phyloP scores from a whole-genome alignment of 768 basidiomycete genomes.

The Leucocoprinus birnbaumii region DNA sequence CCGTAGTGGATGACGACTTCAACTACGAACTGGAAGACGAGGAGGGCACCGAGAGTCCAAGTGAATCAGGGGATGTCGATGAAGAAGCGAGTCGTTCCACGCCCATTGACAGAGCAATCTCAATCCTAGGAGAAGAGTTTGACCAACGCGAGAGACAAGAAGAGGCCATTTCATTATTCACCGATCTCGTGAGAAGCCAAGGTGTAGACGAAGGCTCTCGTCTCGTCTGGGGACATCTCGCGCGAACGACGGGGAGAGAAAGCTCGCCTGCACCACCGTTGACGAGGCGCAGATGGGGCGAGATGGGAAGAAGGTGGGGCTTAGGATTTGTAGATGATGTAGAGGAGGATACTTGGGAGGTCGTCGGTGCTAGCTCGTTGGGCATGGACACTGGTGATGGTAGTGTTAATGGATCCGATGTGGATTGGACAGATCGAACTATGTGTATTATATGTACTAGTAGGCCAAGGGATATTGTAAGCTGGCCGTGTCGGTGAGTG shows the following conservation, averaged over 20 bases:
- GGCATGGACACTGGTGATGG: conserved; percentile 4
- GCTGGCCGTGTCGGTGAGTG: conserved; percentile 79
- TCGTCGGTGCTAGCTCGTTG: conserved; percentile 1
- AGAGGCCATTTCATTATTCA: conserved; percentile 49
- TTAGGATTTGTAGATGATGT: conserved; percentile 14
- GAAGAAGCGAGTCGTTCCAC: conserved; percentile 11
- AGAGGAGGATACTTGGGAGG: conserved; percentile 20
- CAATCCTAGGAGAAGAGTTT: conserved; percentile 1
- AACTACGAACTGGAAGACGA: conserved; percentile 16
- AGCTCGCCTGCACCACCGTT: conserved; percentile 7
- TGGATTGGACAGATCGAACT: conserved; percentile 18
- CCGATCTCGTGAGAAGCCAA: conserved; percentile 42
- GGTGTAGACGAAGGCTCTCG: conserved; percentile 16
- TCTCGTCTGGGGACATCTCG: conserved; percentile 23
- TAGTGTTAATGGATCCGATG: conserved; percentile 15
- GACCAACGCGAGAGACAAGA: conserved; percentile 19
- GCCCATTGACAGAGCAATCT: neutral
- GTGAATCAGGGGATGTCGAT: conserved; percentile 17
- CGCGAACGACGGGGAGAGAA: conserved; percentile 22
- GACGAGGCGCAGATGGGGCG: conserved; percentile 5
- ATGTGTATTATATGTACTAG: conserved; percentile 70
- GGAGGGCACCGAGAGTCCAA: conserved; percentile 12
- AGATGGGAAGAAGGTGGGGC: conserved; percentile 14
- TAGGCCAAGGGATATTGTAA: conserved; percentile 70
- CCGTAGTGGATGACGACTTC: conserved; percentile 28